Evolutionary conservation across 345 rosid genomes (phyloP), one percentile per base, ranked within the genome.

Genomic region (Lepidium didymum): DNA sequence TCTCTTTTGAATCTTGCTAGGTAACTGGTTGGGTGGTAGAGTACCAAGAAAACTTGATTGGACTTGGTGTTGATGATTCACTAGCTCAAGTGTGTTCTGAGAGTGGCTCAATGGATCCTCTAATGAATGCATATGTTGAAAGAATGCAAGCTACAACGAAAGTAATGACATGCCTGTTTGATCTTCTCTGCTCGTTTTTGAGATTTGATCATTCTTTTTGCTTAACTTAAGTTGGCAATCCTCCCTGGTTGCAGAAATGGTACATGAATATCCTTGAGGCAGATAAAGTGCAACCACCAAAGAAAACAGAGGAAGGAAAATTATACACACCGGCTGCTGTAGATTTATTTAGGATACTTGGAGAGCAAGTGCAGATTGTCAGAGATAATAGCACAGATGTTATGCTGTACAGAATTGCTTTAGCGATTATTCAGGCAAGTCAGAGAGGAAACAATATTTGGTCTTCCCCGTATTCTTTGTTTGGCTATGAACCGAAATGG

Each of bases 21-120:
- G 97, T 94, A 16, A 94, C 99, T 73, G 92, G 99, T 57, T 94
- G 99, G 99, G 97, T 94, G 11, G 97, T 94, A 77, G 96, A 91
- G 70, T 94, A 89, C 82, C 99, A 95, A 87, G 99, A 95, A 52
- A 95, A 82, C 81, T 69, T 91, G 70, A 84, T 95, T 68, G 99
- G 86, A 49, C 99, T 95, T 74, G 99, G 99, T 64, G 97, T 95
- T 83, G 99, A 95, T 75, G 99, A 95, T 75, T 78, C 96, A 55
- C 88, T 95, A 52, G 99, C 99, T 63, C 97, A 95, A 89, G 97
- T 95, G 76, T 91, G 97, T 80, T 95, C 99, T 3, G 99, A 95
- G 78, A 91, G 99, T 82, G 99, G 99, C 70, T 83, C 99, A 56
- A 85, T 87, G 96, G 99, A 95, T 80, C 99, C 99, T 69, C 83